Evolutionary conservation across 169 alveolate genomes (phyloP).

Genomic region (Amoebophrya sp.): DNA sequence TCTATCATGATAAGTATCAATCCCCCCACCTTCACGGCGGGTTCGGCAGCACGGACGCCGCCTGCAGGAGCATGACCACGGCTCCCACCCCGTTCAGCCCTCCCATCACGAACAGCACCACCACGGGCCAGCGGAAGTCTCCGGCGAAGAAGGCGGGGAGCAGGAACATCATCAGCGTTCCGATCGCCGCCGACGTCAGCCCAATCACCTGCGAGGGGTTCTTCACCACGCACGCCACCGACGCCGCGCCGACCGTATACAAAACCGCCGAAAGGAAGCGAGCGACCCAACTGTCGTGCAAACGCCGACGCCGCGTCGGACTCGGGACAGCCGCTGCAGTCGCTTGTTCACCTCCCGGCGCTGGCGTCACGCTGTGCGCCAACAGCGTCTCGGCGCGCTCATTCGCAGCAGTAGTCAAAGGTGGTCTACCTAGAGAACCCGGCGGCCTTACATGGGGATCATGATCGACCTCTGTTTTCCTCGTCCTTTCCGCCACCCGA

Average conservation of each 20-base stretch:
- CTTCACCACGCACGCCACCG: not conserved
- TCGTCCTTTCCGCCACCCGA: too few relatives aligned
- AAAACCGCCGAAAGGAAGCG: not conserved
- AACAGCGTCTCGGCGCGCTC: too few relatives aligned
- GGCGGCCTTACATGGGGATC: too few relatives aligned
- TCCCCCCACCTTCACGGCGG: too few relatives aligned
- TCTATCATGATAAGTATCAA: too few relatives aligned
- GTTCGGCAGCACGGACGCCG: too few relatives aligned
- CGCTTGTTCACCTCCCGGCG: not conserved
- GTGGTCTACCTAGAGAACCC: too few relatives aligned
- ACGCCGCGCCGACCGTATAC: not conserved
- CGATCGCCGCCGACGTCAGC: not conserved
- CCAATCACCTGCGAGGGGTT: not conserved
- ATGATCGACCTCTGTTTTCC: too few relatives aligned
- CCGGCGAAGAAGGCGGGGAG: not conserved
- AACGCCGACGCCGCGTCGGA: not conserved
- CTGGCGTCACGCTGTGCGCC: too few relatives aligned
- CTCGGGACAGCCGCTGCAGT: not conserved
- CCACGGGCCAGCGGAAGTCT: not conserved
- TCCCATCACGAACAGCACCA: not conserved
- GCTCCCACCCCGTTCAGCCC: not conserved
- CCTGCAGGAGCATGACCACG: not conserved
- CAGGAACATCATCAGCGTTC: not conserved
- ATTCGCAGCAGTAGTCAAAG: too few relatives aligned
- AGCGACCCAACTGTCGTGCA: not conserved